Conservation (phyloP, 768 basidiomycete genomes). For the Mycena haematopus region DNA sequence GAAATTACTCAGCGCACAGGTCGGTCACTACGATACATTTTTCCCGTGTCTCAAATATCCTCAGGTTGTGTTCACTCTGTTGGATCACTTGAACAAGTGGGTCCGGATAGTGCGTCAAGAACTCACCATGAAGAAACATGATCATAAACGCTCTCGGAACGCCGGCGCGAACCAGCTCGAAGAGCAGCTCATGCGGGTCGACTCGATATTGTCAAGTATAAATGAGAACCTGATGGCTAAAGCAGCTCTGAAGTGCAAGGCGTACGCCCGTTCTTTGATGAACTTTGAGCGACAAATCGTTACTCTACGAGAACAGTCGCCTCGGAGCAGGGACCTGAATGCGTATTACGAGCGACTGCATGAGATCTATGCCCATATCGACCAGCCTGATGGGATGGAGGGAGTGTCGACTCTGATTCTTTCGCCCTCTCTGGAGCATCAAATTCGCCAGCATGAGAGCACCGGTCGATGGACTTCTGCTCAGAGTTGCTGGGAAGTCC, state of each 20-base stretch:
- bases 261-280: slow-evolving; percentile 93
- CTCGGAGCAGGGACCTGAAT: slow-evolving; percentile 58
- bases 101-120: slow-evolving; percentile 78
- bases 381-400: slow-evolving; percentile 99
- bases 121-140: slow-evolving; percentile 53
- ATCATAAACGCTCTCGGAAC: slow-evolving; percentile 56
- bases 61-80: slow-evolving; percentile 90
- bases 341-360: slow-evolving; percentile 89
- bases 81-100: slow-evolving; percentile 95
- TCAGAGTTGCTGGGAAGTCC: slow-evolving; percentile 98
- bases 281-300: slow-evolving; percentile 89
- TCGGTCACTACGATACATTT: slow-evolving; percentile 38
- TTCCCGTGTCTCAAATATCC: slow-evolving; percentile 3
- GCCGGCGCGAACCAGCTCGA: slow-evolving; percentile 48
- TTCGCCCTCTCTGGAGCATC: slow-evolving; percentile 89
- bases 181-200: slow-evolving; percentile 72
- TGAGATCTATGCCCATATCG: slow-evolving; percentile 93
- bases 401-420: slow-evolving; percentile 90
- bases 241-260: slow-evolving; percentile 93
- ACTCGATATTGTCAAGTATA: slow-evolving; percentile 83
- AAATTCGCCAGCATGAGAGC: slow-evolving; percentile 97
- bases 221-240: slow-evolving; percentile 89
- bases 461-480: slow-evolving; percentile 98
- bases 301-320: slow-evolving; percentile 50
- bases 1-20: slow-evolving; percentile 93